Conservation (phyloP, 768 basidiomycete genomes). For the Boletus eberwhitei region DNA sequence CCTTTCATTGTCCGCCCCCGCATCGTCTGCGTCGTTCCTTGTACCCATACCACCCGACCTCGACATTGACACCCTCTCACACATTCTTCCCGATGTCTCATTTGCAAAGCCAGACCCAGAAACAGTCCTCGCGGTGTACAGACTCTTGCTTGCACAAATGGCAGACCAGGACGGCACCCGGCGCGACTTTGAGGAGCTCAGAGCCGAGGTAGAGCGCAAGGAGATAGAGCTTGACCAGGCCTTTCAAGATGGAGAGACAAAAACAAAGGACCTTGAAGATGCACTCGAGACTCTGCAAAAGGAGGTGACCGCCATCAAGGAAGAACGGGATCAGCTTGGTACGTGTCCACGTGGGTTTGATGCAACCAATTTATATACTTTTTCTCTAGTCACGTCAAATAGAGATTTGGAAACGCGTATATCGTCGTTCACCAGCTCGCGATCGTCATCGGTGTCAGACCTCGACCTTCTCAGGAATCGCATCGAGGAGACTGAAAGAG, state of each 20-base stretch:
- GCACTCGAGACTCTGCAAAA: constrained; percentile 49
- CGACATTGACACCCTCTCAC: constrained; percentile 56
- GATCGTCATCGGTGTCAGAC: constrained; percentile 61
- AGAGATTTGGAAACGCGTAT: constrained; percentile 53
- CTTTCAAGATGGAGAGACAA: constrained; percentile 70
- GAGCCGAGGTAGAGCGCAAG: constrained; percentile 64
- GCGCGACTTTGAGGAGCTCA: constrained; percentile 66
- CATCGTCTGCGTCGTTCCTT: constrained; percentile 13
- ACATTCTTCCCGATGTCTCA: constrained; percentile 58
- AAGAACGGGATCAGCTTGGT: constrained; percentile 69
- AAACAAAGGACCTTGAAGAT: constrained; percentile 53
- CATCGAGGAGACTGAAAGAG: constrained; percentile 75
- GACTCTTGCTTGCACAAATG: constrained; percentile 55
- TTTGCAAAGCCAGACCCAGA: constrained; percentile 57
- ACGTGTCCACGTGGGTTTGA: constrained; percentile 23
- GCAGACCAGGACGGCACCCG: constrained; percentile 52
- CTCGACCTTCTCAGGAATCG: constrained; percentile 55
- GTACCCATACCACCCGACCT: constrained; percentile 65
- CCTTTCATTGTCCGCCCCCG: constrained; percentile 20
- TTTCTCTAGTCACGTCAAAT: constrained; percentile 41
- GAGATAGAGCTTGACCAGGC: constrained; percentile 85
- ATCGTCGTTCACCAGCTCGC: constrained; percentile 51
- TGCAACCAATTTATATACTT: constrained; percentile 3
- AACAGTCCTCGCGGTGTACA: constrained; percentile 59
- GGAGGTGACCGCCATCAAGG: constrained; percentile 54